Base-by-base conservation (phyloP, 2,329 filamentous ascomycete genomes). In the Metarhizium robertsii region DNA sequence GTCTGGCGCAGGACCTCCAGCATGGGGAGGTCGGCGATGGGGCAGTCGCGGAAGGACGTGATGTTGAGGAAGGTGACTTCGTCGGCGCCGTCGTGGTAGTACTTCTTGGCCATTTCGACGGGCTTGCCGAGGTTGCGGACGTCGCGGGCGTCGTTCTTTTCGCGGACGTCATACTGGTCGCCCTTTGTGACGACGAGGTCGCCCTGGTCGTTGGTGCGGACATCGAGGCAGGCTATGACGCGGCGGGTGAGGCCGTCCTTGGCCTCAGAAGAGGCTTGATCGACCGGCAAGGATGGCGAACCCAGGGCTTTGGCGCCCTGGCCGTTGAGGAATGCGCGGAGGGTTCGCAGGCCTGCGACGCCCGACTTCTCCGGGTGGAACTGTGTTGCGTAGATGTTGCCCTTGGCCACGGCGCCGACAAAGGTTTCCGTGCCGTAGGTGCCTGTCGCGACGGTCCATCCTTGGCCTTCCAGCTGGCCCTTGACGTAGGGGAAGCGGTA, bases 291-390 rank as follows among this genome's bases (percentile, higher is more conserved):
- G 32, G 58, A 55, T 1, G 60, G 53, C 20, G 57, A 48, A 8
- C 60, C 64, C 4, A 90, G 74, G 14, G 75, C 73, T 50, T 79
- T 72, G 49, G 79, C 77, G 57, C 79, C 80, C 29, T 80, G 75
- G 16, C 90, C 89, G n/a, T 88, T 82, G 36, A 97, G 75, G 69
- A 99, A 99, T 6, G 92, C 87, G 63, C 87, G 87, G 61, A 99
- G 66, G 1, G 95, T 87, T 34, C 90, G 80, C 58, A 97, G 74
- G 11, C 94, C 94, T 2, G 94, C 92, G 18, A 87, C 85, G 53
- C 94, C 94, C 66, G 90, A 95, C 79, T 99, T 99, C 68, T 99
- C 94, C 0, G 94, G 94, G 73, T 99, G 94, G 70, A 99, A 99
- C 66, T 99, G 94, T 2, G 94, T 96, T 2, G 87, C 92, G 57